Conservation (phyloP, 1,139 yeast species). For the Yamadazyma siamensis region DNA sequence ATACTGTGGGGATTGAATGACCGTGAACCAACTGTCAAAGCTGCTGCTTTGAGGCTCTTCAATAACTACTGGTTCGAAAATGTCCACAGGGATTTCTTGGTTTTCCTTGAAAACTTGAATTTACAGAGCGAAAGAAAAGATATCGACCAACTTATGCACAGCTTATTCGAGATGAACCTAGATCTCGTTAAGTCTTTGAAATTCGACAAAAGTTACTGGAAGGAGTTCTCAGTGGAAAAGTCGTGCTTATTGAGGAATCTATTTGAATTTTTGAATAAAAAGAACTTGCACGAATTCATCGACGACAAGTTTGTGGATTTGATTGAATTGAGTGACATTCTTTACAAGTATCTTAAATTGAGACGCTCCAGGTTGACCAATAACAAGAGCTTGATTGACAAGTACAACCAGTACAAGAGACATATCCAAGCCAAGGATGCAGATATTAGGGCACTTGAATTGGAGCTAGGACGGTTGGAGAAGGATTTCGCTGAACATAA, state of each 20-base stretch:
- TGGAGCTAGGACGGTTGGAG: neutral
- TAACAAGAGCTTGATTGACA: constrained; percentile 23
- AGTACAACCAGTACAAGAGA: constrained; percentile 12
- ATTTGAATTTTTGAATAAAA: constrained; percentile 59
- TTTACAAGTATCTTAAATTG: constrained; percentile 50
- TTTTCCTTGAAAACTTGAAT: constrained; percentile 66
- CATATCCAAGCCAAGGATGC: constrained; percentile 6
- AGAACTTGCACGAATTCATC: constrained; percentile 51
- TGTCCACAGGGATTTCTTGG: constrained; percentile 67
- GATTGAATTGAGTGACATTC: constrained; percentile 60
- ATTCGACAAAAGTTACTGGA: constrained; percentile 65
- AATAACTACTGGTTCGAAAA: constrained; percentile 69
- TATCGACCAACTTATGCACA: constrained; percentile 64
- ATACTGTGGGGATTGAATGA: constrained; percentile 85
- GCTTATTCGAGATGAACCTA: constrained; percentile 57
- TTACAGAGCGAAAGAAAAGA: constrained; percentile 61
- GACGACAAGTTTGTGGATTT: constrained; percentile 82
- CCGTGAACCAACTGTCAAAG: constrained; percentile 69
- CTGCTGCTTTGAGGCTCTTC: constrained; percentile 72
- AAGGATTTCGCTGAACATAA: neutral
- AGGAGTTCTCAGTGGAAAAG: constrained; percentile 66
- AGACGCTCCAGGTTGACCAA: constrained; percentile 36
- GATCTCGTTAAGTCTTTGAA: constrained; percentile 59
- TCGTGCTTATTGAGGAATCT: constrained; percentile 70
- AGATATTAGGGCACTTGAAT: constrained; percentile 3